Percentiles rank a stretch among this genome's conserved stretches.
These are phyloP conservation scores for Phytopythium chamaehyphon DNA, from an alignment of 352 stramenopile species.

Conservation along the genomic window DNA sequence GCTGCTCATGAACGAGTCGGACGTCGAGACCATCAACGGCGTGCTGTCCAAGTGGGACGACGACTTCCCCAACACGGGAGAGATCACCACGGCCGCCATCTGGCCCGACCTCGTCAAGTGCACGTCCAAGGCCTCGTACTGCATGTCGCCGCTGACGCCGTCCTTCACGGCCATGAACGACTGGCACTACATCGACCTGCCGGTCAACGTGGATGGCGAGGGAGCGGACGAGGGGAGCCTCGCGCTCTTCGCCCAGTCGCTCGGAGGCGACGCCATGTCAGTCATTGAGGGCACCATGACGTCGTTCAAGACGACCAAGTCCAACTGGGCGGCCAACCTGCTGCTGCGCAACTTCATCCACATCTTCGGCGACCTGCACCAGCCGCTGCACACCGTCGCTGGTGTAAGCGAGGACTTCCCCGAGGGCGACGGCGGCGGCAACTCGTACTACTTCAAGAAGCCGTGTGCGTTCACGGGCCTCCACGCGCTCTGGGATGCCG, in stretches of 20 bases:
- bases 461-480: conserved; percentile 56
- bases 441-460: conserved; percentile 46
- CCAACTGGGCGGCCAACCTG: conserved; percentile 56
- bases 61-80: conserved; percentile 55
- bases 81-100: conserved; percentile 39
- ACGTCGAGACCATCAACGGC: conserved; percentile 45
- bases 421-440: conserved; percentile 48
- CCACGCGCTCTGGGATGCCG: conserved; percentile 60
- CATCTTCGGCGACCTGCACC: conserved; percentile 60
- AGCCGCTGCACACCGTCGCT: conserved; percentile 51
- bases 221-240: conserved; percentile 21
- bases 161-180: conserved; percentile 48
- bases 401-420: conserved; percentile 44
- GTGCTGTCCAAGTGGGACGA: conserved; percentile 40
- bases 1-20: conserved; percentile 36
- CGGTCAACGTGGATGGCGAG: conserved; percentile 45
- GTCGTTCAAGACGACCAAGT: conserved; percentile 58
- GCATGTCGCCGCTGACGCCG: conserved; percentile 24
- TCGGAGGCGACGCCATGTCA: conserved; percentile 39
- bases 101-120: conserved; percentile 67
- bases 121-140: conserved; percentile 26
- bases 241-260: conserved; percentile 42
- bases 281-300: conserved; percentile 44
- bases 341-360: conserved; percentile 67
- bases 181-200: conserved; percentile 74